These are phyloP conservation scores for Cryptosporidium baileyi DNA, from an alignment of 169 alveolate genomes.

Conservation along the genomic window DNA sequence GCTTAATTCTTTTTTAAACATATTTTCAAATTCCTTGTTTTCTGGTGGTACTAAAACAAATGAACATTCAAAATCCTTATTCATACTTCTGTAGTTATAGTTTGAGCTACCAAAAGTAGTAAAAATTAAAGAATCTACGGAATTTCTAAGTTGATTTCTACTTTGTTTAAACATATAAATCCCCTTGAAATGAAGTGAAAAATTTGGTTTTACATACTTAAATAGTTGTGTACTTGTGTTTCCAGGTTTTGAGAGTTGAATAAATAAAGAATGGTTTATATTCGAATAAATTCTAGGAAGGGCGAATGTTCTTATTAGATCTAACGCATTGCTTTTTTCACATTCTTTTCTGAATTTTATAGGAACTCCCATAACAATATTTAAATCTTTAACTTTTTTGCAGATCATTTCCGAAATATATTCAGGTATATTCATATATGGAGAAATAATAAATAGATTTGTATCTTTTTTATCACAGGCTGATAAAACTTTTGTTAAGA, in stretches of 20 bases:
- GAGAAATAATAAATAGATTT: neutral
- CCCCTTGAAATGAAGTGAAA: constrained; percentile 52
- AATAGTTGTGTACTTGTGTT: neutral
- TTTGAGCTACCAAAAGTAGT: constrained; percentile 50
- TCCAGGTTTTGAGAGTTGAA: neutral
- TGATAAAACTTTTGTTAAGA: neutral
- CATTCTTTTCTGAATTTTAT: neutral
- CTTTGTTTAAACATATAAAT: constrained; percentile 23
- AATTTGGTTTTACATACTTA: neutral
- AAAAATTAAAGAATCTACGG: neutral
- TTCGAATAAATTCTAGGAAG: constrained; percentile 6
- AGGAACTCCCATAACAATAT: constrained; percentile 35
- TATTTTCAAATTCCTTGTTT: neutral
- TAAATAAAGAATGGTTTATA: neutral
- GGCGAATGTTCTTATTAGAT: neutral
- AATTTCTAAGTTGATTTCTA: neutral
- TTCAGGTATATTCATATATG: constrained; percentile 32
- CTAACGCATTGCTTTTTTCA: neutral
- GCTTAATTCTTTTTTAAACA: constrained; percentile 12
- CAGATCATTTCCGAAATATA: neutral
- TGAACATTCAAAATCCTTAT: constrained; percentile 51
- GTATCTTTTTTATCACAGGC: neutral
- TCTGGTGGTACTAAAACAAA: constrained; percentile 21
- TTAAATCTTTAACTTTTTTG: neutral
- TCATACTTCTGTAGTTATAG: constrained; percentile 34